Evolutionary conservation across 2,329 filamentous ascomycete genomes (phyloP).

Genomic region (Talaromyces marneffei): DNA sequence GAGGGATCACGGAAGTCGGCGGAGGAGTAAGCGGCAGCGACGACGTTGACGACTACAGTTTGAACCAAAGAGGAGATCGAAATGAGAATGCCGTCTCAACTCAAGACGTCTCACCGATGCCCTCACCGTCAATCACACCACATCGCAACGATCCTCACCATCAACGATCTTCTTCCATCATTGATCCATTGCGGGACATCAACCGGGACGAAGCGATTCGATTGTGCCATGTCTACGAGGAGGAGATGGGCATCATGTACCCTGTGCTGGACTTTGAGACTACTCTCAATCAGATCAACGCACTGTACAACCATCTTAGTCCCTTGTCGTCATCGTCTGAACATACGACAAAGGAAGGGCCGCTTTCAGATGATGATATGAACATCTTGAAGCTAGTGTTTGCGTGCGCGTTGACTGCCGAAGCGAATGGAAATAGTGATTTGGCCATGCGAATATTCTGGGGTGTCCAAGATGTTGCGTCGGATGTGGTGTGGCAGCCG

Average conservation of each 20-base stretch:
- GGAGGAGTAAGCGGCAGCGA: not conserved
- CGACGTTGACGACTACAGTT: conserved; percentile 52
- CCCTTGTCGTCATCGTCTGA: conserved; percentile 9
- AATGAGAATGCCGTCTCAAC: conserved; percentile 21
- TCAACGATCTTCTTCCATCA: conserved; percentile 23
- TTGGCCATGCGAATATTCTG: conserved; percentile 68
- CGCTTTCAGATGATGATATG: conserved; percentile 45
- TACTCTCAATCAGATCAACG: conserved; percentile 62
- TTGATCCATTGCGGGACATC: conserved; percentile 69
- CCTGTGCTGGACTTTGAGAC: conserved; percentile 68
- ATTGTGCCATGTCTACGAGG: conserved; percentile 70
- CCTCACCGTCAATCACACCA: conserved; percentile 22
- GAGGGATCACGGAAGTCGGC: conserved; percentile 66
- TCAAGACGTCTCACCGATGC: conserved; percentile 30
- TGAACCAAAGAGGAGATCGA: not conserved
- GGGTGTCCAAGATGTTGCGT: conserved; percentile 65
- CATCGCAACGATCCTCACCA: conserved; percentile 22
- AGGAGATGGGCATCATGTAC: conserved; percentile 86
- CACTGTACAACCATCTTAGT: conserved; percentile 49
- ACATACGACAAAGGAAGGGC: not conserved
- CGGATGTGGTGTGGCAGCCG: conserved; percentile 56
- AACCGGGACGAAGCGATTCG: conserved; percentile 70
- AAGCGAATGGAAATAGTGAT: conserved; percentile 71
- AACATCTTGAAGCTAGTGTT: conserved; percentile 75
- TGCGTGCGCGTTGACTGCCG: conserved; percentile 68